Conservation (phyloP, 148 eudicot species). For the Nyssa sinensis region DNA sequence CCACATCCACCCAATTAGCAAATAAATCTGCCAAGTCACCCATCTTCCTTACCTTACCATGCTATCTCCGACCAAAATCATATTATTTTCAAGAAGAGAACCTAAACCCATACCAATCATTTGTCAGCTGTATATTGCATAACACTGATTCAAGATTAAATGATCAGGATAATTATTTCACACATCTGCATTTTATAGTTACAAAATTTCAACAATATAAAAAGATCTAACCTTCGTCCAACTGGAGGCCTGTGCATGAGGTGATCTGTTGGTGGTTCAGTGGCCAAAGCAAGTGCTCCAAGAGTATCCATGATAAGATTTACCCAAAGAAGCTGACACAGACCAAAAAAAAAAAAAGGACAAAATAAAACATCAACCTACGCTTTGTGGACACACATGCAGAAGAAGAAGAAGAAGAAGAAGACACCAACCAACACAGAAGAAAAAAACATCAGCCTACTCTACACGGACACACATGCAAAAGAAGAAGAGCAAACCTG, state of each 20-base stretch:
- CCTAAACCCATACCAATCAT: not conserved
- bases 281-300: slow-evolving; percentile 96
- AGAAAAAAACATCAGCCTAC: no score
- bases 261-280: slow-evolving; percentile 97
- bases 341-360: slow-evolving; percentile 9
- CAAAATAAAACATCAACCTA: not conserved
- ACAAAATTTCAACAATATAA: not conserved
- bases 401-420: no score
- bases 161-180: not conserved
- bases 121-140: not conserved
- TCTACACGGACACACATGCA: no score
- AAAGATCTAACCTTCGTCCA: slow-evolving; percentile 76
- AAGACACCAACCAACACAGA: no score
- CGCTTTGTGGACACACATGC: no score
- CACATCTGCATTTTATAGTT: not conserved
- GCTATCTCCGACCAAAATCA: no score
- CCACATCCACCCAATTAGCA: no score
- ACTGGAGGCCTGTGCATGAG: slow-evolving; percentile 85
- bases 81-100: no score
- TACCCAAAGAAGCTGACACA: slow-evolving; percentile 89
- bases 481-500: slow-evolving; percentile 48
- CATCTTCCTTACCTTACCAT: no score
- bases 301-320: slow-evolving; percentile 97
- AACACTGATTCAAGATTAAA: not conserved
- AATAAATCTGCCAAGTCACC: no score